phyloP scores from a whole-genome alignment of 2,329 filamentous ascomycete genomes.

The Conoideocrella luteorostrata region DNA sequence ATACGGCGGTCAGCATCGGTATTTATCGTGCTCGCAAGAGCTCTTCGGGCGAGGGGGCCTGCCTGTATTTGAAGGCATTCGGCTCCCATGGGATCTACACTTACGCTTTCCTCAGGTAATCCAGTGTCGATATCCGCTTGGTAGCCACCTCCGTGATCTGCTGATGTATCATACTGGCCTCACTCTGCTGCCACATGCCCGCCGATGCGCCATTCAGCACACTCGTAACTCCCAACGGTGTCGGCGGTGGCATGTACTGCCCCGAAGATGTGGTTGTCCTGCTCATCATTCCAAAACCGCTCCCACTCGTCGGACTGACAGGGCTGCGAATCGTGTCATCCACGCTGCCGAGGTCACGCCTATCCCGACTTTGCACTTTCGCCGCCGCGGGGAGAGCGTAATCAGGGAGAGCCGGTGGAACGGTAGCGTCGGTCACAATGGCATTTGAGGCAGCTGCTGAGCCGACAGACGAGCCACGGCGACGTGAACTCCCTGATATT shows the following conservation, averaged over 20 bases:
- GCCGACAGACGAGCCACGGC: slow-evolving; percentile 29
- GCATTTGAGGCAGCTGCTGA: slow-evolving; percentile 29
- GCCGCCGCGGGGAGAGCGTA: slow-evolving; percentile 45
- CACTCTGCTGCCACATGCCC: slow-evolving; percentile 33
- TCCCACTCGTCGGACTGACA: slow-evolving; percentile 12
- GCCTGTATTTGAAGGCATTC: too few species aligned
- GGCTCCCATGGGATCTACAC: too few species aligned
- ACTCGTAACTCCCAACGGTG: slow-evolving; percentile 8
- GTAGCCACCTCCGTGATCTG: slow-evolving; percentile 78
- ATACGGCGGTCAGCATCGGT: too few species aligned
- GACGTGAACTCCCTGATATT: slow-evolving; percentile 40
- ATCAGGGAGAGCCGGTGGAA: slow-evolving; percentile 48
- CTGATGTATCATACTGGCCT: slow-evolving; percentile 45
- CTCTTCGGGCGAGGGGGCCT: too few species aligned
- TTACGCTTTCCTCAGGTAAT: slow-evolving; percentile 88
- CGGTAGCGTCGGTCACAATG: slow-evolving; percentile 38
- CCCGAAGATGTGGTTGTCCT: slow-evolving; percentile 7
- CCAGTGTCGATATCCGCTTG: slow-evolving; percentile 89
- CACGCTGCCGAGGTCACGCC: slow-evolving; percentile 8
- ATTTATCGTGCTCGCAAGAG: too few species aligned
- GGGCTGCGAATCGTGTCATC: slow-evolving; percentile 12
- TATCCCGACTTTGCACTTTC: slow-evolving; percentile 29
- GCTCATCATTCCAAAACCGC: slow-evolving; percentile 10
- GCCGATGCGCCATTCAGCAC: slow-evolving; percentile 3
- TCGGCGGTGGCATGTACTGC: slow-evolving; percentile 16